phyloP scores from a whole-genome alignment of 1,139 yeast species.

The Geotrichum australiense region DNA sequence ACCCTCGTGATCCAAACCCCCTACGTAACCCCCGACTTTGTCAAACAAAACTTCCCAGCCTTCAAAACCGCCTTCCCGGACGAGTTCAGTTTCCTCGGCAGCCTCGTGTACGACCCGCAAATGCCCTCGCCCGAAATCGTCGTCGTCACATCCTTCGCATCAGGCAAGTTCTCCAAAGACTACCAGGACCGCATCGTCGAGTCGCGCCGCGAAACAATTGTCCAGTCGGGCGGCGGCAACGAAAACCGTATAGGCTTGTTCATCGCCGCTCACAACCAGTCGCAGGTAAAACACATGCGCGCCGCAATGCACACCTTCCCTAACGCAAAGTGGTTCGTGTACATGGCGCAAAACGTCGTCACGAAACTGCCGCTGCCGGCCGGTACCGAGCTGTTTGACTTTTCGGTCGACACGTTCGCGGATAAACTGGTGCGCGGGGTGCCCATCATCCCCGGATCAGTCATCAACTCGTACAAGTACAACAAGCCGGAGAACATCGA shows the following conservation, averaged over 20 bases:
- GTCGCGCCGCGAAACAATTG: constrained; percentile 79
- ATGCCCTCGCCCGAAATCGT: constrained; percentile 30
- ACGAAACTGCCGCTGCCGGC: constrained; percentile 53
- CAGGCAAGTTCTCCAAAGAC: constrained; percentile 54
- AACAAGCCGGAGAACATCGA: constrained; percentile 47
- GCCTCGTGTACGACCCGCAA: background rate
- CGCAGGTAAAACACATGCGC: no score
- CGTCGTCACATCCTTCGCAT: constrained; percentile 73
- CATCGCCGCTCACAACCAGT: constrained; percentile 48
- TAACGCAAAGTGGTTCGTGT: constrained; percentile 77
- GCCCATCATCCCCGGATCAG: constrained; percentile 63
- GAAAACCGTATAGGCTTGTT: constrained; percentile 75
- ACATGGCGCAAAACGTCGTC: constrained; percentile 55
- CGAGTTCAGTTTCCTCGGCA: background rate
- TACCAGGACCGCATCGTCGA: constrained; percentile 62
- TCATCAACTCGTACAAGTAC: constrained; percentile 62
- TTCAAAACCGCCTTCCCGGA: background rate
- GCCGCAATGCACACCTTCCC: constrained; percentile 93
- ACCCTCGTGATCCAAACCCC: background rate
- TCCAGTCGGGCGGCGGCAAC: constrained; percentile 59
- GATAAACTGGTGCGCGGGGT: constrained; percentile 57
- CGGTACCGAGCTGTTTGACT: constrained; percentile 48
- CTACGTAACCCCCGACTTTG: background rate
- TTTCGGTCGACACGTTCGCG: constrained; percentile 33
- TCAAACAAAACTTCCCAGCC: background rate